Conservation (phyloP, 2,329 filamentous ascomycete genomes). For the Basipetospora chlamydospora region DNA sequence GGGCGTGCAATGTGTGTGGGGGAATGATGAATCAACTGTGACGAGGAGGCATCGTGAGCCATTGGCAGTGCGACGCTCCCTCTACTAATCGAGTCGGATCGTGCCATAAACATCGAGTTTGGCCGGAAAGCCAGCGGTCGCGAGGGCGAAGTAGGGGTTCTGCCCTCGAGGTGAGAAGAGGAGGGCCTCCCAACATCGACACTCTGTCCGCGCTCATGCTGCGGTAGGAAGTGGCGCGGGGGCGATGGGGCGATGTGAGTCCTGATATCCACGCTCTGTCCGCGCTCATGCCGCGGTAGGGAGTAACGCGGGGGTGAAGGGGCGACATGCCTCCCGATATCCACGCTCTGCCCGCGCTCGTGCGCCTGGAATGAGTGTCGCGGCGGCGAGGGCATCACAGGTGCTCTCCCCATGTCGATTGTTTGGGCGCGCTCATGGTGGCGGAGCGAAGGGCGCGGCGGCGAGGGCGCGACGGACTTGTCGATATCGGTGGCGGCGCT, state of each 20-base stretch:
- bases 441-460: slow-evolving; percentile 4
- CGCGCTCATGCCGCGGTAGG: slow-evolving; percentile 33
- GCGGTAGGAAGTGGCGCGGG: slow-evolving; percentile 18
- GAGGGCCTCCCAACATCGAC: slow-evolving; percentile 45
- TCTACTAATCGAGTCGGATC: slow-evolving; percentile 36
- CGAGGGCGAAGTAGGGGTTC: slow-evolving; percentile 28
- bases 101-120: slow-evolving; percentile 46
- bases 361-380: slow-evolving; percentile 19
- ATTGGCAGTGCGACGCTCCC: slow-evolving; percentile 17
- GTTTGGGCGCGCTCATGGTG: slow-evolving; percentile 48
- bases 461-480: slow-evolving; percentile 9
- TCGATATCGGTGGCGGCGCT: slow-evolving; percentile 50
- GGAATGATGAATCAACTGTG: slow-evolving; percentile 19
- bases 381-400: no score
- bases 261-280: slow-evolving; percentile 53
- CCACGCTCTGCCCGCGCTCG: slow-evolving; percentile 49
- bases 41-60: slow-evolving; percentile 17
- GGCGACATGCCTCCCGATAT: slow-evolving; percentile 30
- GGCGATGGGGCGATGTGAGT: slow-evolving; percentile 32
- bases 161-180: slow-evolving; percentile 22
- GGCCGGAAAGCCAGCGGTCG: slow-evolving; percentile 31
- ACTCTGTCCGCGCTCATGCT: slow-evolving; percentile 47
- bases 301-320: neutral
- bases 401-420: slow-evolving; percentile 47
- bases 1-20: slow-evolving; percentile 41